Conservation (phyloP, 371 early-diverging fungal species). For the Mortierella sp. region DNA sequence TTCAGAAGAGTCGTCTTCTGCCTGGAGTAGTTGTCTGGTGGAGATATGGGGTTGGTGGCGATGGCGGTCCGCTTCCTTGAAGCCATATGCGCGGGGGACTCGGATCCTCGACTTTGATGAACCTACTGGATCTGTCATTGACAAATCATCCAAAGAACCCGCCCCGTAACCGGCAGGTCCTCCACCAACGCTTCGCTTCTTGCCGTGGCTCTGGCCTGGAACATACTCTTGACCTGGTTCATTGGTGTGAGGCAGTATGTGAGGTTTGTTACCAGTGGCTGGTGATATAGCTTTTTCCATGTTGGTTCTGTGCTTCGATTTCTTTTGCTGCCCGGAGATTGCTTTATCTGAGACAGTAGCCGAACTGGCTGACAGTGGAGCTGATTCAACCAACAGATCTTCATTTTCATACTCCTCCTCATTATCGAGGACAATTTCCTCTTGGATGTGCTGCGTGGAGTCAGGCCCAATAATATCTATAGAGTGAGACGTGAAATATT, state of each 20-base stretch:
- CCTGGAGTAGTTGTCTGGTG: background rate
- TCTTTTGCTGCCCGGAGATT: too few species aligned
- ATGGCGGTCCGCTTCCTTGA: constrained; percentile 31
- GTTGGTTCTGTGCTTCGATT: too few species aligned
- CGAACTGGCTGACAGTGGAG: too few species aligned
- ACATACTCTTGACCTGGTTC: too few species aligned
- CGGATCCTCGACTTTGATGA: constrained; percentile 5
- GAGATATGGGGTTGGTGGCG: constrained; percentile 31
- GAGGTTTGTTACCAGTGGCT: too few species aligned
- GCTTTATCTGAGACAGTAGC: too few species aligned
- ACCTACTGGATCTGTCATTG: background rate
- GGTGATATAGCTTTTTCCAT: too few species aligned
- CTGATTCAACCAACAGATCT: too few species aligned
- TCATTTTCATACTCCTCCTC: constrained; percentile 19
- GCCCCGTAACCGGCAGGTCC: constrained; percentile 21
- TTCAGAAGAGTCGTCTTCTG: background rate
- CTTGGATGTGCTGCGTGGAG: constrained; percentile 16
- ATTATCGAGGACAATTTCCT: constrained; percentile 22
- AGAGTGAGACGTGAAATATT: background rate
- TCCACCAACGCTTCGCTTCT: background rate
- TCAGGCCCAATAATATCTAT: constrained; percentile 22
- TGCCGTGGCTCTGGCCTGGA: too few species aligned
- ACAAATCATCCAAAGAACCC: background rate
- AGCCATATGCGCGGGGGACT: constrained; percentile 14
- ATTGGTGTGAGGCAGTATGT: too few species aligned